Conservation (phyloP, 2,329 filamentous ascomycete genomes). For the Aspergillus brunneoviolaceus region DNA sequence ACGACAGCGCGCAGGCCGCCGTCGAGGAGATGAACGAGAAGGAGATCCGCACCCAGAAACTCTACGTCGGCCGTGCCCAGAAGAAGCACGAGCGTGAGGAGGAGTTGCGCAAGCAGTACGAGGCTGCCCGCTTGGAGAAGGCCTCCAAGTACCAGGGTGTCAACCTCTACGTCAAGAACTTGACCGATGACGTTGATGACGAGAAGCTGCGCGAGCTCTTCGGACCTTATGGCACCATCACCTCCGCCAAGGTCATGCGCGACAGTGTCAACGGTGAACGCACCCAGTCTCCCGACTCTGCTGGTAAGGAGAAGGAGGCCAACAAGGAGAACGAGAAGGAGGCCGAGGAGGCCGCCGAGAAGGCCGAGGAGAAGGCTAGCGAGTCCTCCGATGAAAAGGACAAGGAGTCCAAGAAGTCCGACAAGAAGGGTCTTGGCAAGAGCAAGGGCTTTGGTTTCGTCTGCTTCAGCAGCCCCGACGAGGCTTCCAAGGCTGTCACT, state of each 20-base stretch:
- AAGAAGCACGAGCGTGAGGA: constrained; percentile 99
- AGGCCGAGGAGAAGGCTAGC: constrained; percentile 46
- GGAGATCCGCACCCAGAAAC: constrained; percentile 89
- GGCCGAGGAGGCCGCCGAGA: constrained; percentile 44
- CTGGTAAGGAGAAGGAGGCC: constrained; percentile 44
- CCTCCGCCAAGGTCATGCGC: constrained; percentile 98
- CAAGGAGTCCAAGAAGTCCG: constrained; percentile 55
- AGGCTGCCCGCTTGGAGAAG: constrained; percentile 96
- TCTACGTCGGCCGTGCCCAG: constrained; percentile 97
- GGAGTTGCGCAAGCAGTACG: constrained; percentile 97
- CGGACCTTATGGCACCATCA: constrained; percentile 87
- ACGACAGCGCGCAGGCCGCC: constrained; percentile 80
- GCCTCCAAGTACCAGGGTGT: constrained; percentile 99
- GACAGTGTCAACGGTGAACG: constrained; percentile 57
- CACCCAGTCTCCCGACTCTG: constrained; percentile 45
- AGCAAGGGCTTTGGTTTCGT: constrained; percentile 99
- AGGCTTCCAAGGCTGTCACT: constrained; percentile 97
- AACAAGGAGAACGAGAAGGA: constrained; percentile 43
- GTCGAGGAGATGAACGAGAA: constrained; percentile 90
- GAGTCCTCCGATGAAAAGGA: constrained; percentile 52
- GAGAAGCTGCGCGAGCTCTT: constrained; percentile 97
- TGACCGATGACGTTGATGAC: constrained; percentile 94
- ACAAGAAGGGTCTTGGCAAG: constrained; percentile 78
- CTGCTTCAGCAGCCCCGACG: constrained; percentile 99
- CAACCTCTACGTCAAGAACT: constrained; percentile 99